Conservation (phyloP, 1,284 basidiomycete genomes). For the Sanghuangporus sanghuang region DNA sequence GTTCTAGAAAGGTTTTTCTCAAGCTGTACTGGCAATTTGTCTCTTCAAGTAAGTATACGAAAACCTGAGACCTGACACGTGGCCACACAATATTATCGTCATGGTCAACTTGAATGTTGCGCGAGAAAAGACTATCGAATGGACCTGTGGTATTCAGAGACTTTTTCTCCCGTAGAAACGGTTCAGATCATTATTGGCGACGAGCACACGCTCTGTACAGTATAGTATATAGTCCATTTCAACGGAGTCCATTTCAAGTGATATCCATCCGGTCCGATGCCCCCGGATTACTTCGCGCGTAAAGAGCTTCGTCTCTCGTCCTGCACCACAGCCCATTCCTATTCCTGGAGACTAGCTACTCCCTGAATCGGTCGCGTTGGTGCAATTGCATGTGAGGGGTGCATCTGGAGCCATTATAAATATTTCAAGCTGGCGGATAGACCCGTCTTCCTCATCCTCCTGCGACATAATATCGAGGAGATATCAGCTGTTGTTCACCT, state of each 20-base stretch:
- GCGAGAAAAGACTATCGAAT: background rate
- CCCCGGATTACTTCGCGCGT: background rate
- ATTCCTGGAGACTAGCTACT: background rate
- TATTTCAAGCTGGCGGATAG: slow-evolving; percentile 11
- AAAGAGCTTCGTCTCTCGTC: too few species aligned
- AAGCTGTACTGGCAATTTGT: too few species aligned
- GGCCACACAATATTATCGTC: too few species aligned
- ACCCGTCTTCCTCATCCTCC: slow-evolving; percentile 16
- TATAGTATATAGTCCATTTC: background rate
- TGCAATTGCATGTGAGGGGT: slow-evolving; percentile 8
- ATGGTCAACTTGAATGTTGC: too few species aligned
- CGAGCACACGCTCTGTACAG: background rate
- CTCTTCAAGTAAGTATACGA: too few species aligned
- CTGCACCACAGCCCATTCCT: background rate
- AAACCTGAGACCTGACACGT: too few species aligned
- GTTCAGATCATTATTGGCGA: background rate
- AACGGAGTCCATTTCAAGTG: background rate
- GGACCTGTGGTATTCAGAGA: background rate
- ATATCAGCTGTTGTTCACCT: background rate
- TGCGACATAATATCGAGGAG: background rate
- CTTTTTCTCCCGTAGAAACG: background rate
- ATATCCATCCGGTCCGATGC: background rate
- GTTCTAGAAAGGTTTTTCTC: too few species aligned
- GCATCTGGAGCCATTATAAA: slow-evolving; percentile 16
- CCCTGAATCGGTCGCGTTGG: background rate